Base-by-base conservation (phyloP, 106 monocot species). In the Dendrobium nobile region DNA sequence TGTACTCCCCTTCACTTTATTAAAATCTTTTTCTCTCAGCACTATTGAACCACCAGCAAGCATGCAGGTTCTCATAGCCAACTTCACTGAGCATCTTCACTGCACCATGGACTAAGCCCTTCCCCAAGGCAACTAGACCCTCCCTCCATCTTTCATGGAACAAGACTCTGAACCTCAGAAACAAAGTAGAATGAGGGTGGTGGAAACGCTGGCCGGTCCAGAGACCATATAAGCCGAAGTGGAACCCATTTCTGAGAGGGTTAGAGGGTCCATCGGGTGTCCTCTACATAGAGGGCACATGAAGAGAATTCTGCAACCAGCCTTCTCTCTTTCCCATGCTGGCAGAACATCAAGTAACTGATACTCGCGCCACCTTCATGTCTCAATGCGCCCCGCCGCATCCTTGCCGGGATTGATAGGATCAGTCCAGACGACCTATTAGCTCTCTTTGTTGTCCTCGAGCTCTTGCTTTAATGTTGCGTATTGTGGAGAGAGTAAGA, bases 91-190 rank as follows among this genome's bases (percentile, higher is more conserved):
- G 82, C 77, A 80, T 78, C 48, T 79, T 84, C 76, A 98, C 77
- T 10, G 94, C 97, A 92, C 89, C 84, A 85, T 31, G 2, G 97
- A 95, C 97, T 87, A 54, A 94, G 87, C 7, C 97, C 97, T 67
- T 98, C 97, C 0, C 97, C 97, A 47, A 98, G 37, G 94, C 97
- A 19, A 98, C 92, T 48, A 98, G 97, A 98, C 56, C 88, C 91
- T 98, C 10, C n/a, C n/a, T n/a, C 80, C 88, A 18, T 92, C 88
- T 80, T 86, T 92, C 81, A 82, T 84, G 83, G 79, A 6, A 84
- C 86, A 18, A 55, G 61, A 17, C 37, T 56, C 70, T 84, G 84
- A n/a, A 92, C 97, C 79, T 95, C 79, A 16, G 67, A 47, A 56
- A 98, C 43, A 77, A 98, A 98, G 47, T 67, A 26, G 75, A 82